Base-by-base conservation (phyloP, 83 land plant genomes). In the Thuja plicata region DNA sequence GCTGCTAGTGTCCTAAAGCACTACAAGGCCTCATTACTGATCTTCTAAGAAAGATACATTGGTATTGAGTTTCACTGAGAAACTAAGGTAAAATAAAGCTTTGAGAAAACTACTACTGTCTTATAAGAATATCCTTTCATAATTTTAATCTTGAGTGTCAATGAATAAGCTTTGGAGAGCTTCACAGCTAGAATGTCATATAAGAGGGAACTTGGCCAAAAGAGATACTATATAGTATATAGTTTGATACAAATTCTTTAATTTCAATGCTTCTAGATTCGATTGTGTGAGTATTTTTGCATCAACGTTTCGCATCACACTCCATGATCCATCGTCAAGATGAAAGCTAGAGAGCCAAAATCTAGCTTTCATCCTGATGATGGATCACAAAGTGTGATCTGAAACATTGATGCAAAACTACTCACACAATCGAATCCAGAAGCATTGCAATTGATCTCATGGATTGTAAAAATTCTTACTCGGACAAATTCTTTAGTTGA, bases 1-100 rank as follows among this genome's bases (percentile, higher is more conserved):
- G 27, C 85, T 83, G 32, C 16, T 83, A 52, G 48, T 83, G 85
- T 46, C 35, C 85, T n/a, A 46, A 43, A 83, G 85, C 41, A 83
- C 55, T n/a, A 41, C 85, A 46, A 83, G 34, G 55, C 48, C 17
- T 83, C 12, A 83, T 46, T 46, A 30, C 54, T 11, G 48, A 2
- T 11, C 55, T 45, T 45, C 15, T 45, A 82, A 81, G 30, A 82
- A 24, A 82, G 32, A 82, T 82, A 82, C 85, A 82, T 24, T 9
- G 2, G 34, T n/a, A 45, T 43, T 73, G 50, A 27, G 46, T 82
- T 82, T 82, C 30, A 3, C 24, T 10, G 35, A 46, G 30, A 46
- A 13, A 83, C 55, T 12, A 80, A 12, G 46, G 32, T 3, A 27
- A n/a, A 46, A 83, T 43, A 27, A 15, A 27, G 34, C 11, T 83